phyloP scores from a whole-genome alignment of 768 basidiomycete genomes.

The Hygrophoropsis aurantiaca region DNA sequence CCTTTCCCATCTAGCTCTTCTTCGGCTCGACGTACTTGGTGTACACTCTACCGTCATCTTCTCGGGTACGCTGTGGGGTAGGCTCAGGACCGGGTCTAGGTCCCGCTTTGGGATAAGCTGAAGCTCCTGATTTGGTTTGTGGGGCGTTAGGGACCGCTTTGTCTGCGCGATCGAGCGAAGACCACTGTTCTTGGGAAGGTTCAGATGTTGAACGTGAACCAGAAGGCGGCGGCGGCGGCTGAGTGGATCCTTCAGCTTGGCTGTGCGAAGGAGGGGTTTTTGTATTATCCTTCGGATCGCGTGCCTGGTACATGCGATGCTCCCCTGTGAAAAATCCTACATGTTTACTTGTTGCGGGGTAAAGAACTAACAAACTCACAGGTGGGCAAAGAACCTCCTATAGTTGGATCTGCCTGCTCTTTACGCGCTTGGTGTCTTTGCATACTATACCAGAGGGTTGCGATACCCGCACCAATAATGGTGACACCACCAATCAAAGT shows the following conservation, averaged over 20 bases:
- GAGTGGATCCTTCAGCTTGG: background rate
- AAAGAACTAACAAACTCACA: conserved; percentile 17
- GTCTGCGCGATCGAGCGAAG: background rate
- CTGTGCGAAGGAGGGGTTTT: conserved; percentile 12
- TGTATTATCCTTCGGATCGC: conserved; percentile 13
- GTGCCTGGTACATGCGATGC: conserved; percentile 24
- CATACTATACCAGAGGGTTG: conserved; percentile 20
- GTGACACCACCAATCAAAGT: conserved; percentile 24
- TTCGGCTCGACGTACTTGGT: conserved; percentile 7
- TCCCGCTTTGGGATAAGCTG: background rate
- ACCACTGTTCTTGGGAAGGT: background rate
- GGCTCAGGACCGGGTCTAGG: conserved; percentile 7
- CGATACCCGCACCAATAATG: conserved; percentile 17
- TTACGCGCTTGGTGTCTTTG: conserved; percentile 15
- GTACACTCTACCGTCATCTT: conserved; percentile 7
- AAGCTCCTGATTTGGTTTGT: conserved; percentile 5
- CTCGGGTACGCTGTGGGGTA: conserved; percentile 6
- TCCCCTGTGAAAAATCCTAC: conserved; percentile 18
- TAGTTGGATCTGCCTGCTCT: conserved; percentile 10
- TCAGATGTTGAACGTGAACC: background rate
- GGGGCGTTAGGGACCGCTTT: conserved; percentile 5
- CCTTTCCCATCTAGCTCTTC: background rate
- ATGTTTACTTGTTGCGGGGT: background rate
- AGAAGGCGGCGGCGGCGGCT: background rate
- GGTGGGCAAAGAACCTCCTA: conserved; percentile 10